Percentiles rank a stretch among this genome's conserved stretches.
These are phyloP conservation scores for Grigorovia humatica DNA, from an alignment of 805 yeast genomes.

Conservation along the genomic window DNA sequence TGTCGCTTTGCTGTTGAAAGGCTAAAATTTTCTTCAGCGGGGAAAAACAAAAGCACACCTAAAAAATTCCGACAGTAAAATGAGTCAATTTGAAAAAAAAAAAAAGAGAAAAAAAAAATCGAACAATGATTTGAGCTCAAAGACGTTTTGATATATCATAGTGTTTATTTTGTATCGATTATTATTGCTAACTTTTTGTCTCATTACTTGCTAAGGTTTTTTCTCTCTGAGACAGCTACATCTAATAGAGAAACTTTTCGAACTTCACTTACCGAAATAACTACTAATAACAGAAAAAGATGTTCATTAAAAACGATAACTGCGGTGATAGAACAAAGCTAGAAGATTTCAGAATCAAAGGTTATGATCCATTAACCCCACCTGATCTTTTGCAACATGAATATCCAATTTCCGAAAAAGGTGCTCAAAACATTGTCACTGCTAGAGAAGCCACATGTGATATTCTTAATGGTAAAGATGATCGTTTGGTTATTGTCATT, in stretches of 20 bases:
- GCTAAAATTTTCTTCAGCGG: too few relatives aligned
- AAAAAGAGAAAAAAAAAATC: too few relatives aligned
- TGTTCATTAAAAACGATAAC: slow-evolving; percentile 80
- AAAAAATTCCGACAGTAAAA: neutral
- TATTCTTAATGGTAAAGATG: slow-evolving; percentile 73
- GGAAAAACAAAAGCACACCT: neutral
- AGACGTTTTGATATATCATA: too few relatives aligned
- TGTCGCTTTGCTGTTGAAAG: neutral
- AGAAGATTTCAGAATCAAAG: slow-evolving; percentile 72
- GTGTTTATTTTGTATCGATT: too few relatives aligned
- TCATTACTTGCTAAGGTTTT: neutral
- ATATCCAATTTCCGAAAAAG: slow-evolving; percentile 51
- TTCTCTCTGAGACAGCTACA: neutral
- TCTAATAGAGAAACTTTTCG: too few relatives aligned
- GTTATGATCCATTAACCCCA: slow-evolving; percentile 92
- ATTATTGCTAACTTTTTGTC: too few relatives aligned
- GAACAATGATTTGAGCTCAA: too few relatives aligned
- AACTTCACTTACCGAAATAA: neutral
- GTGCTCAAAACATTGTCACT: slow-evolving; percentile 51
- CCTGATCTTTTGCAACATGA: slow-evolving; percentile 90
- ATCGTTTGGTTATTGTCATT: slow-evolving; percentile 76
- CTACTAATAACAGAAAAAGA: slow-evolving; percentile 16
- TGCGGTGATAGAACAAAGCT: slow-evolving; percentile 73
- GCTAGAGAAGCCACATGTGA: slow-evolving; percentile 71
- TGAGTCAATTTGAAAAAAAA: neutral